Percentiles rank a stretch among this genome's conserved stretches.
These are phyloP conservation scores for Anisodus tanguticus DNA, from an alignment of 257 asterid genomes.

Conservation along the genomic window DNA sequence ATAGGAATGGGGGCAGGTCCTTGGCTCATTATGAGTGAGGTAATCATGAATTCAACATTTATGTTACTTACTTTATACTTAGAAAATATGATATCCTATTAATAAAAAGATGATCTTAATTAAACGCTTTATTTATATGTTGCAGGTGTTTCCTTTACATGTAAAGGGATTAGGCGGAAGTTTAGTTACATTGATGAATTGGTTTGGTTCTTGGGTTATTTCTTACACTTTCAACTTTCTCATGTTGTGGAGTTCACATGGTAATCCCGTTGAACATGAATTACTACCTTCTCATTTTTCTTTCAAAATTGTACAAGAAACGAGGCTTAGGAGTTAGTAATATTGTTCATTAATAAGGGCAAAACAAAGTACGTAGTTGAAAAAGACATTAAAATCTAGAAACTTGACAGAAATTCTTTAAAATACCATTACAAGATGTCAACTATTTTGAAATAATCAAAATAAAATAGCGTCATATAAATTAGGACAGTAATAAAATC, in stretches of 20 bases:
- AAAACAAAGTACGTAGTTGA: too few relatives aligned
- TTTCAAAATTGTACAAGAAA: too few relatives aligned
- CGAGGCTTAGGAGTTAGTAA: neutral
- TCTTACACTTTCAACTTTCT: constrained; percentile 41
- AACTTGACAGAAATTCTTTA: neutral
- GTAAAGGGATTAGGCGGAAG: constrained; percentile 41
- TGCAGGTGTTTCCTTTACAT: constrained; percentile 39
- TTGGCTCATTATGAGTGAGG: constrained; percentile 47
- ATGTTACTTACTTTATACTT: neutral
- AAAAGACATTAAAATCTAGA: too few relatives aligned
- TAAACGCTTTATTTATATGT: neutral
- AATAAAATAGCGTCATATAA: neutral
- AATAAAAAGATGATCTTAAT: neutral
- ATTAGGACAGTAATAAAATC: too few relatives aligned
- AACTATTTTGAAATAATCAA: too few relatives aligned
- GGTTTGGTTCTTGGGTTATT: constrained; percentile 42
- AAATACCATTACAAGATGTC: too few relatives aligned
- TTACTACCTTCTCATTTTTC: too few relatives aligned
- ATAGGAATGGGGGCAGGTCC: constrained; percentile 44
- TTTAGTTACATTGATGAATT: constrained; percentile 34
- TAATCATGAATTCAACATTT: neutral
- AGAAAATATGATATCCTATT: too few relatives aligned
- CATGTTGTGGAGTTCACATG: constrained; percentile 38
- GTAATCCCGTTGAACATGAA: constrained; percentile 12
- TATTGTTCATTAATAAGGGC: too few relatives aligned